Base-by-base conservation (phyloP, 306 rosid species). In the Cajanus cajan region DNA sequence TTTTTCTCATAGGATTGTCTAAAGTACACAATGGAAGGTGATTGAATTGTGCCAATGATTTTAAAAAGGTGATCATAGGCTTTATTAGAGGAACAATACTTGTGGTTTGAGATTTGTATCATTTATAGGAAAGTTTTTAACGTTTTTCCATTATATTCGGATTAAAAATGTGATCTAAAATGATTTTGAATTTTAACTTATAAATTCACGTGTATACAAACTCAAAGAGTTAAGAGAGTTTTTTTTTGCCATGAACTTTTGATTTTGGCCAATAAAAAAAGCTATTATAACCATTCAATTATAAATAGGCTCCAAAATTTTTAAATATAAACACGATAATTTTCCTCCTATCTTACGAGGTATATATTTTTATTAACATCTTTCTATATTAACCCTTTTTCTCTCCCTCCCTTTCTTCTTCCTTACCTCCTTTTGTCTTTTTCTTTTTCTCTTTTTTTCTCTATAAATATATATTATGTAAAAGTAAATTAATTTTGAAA, bases 81-180 rank as follows among this genome's bases (percentile, higher is more conserved):
- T 24, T 82, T 41, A 40, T 62, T 15, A 28, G 5, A 16, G 8
- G 37, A 69, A 82, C 48, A 3, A 15, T 0, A 39, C 14, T 9
- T 1, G 0, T 40, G 68, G 51, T 19, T 25, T 37, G 1, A 68
- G 10, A 8, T 59, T 68, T 59, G 40, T 0, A 39, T 4, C 37
- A 37, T 59, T 69, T 82, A 69, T 75, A 82, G 82, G 1, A 50
- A 48, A 13, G 1, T 28, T 69, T 14, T 13, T 61, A 69, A 39
- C 43, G 69, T 0, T 3, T 25, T 69, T 43, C 82, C 82, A 61
- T 25, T 48, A 4, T 50, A 8, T 0, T 59, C 74, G 82, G 11
- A 15, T 0, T 2, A 3, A 57, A 4, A 12, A 0, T 12, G 18
- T 57, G 64, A 7, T 25, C 0, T 11, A 24, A 11, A 28, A 14